A percentile compares a stretch with the other conserved stretches of the same genome.
Conservation (phyloP, 2,329 filamentous ascomycete species). For the Tolypocladium amazonense region DNA sequence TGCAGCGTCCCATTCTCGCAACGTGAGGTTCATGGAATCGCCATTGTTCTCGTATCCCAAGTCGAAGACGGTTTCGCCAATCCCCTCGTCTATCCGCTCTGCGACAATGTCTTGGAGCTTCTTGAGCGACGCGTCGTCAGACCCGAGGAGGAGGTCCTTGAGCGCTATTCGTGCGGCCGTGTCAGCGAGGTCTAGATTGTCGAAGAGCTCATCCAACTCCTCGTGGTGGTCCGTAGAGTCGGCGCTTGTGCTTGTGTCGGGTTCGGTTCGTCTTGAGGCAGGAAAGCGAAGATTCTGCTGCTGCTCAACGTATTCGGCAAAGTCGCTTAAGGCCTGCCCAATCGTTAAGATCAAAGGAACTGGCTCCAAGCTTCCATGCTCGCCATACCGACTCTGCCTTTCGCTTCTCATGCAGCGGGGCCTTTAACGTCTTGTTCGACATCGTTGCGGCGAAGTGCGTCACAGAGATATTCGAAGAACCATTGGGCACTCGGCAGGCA, state of each 20-base stretch:
- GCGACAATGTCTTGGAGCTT: conserved; percentile 57
- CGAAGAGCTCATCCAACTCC: conserved; percentile 85
- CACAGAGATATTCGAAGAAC: conserved; percentile 14
- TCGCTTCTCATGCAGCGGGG: conserved; percentile 66
- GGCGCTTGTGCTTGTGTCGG: conserved; percentile 17
- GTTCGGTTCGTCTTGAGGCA: conserved; percentile 15
- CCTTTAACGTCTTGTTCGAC: conserved; percentile 46
- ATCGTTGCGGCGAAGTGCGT: conserved; percentile 26
- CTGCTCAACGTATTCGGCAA: conserved; percentile 93
- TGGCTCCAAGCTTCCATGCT: background rate
- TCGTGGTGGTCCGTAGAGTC: conserved; percentile 48
- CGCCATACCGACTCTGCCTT: conserved; percentile 70
- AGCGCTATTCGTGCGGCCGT: conserved; percentile 55
- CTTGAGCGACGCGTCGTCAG: conserved; percentile 48
- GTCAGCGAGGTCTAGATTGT: conserved; percentile 75
- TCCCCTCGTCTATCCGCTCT: conserved; percentile 66
- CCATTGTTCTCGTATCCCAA: conserved; percentile 85
- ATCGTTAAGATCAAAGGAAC: conserved; percentile 3
- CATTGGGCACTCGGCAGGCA: conserved; percentile 11
- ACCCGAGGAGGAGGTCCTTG: conserved; percentile 63
- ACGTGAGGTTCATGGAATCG: conserved; percentile 68
- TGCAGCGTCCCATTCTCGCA: conserved; percentile 66
- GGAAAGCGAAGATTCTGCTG: conserved; percentile 70
- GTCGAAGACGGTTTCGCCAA: conserved; percentile 86
- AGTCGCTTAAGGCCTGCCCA: conserved; percentile 69